Percentiles rank a stretch among this genome's conserved stretches.
Evolutionary conservation across 345 rosid species (phyloP).

Genomic region (Acer yangbiense): DNA sequence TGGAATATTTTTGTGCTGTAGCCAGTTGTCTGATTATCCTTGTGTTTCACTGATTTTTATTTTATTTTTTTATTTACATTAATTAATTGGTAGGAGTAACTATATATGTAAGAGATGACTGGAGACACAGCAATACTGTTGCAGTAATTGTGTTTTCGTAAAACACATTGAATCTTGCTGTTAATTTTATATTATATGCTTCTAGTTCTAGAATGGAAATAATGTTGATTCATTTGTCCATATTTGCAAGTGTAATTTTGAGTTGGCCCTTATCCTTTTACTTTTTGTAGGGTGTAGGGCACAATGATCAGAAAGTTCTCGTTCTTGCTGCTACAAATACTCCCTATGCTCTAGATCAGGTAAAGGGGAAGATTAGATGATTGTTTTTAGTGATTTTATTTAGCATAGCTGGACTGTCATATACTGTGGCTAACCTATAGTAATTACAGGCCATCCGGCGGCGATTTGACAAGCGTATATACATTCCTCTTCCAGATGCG

Average conservation of each 20-base stretch:
- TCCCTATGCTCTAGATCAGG: conserved; percentile 96
- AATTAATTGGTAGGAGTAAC: conserved; percentile 1
- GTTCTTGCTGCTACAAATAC: conserved; percentile 96
- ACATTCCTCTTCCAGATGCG: conserved; percentile 89
- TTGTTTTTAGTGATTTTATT: conserved; percentile 20
- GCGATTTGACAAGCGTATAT: conserved; percentile 96
- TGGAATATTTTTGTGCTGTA: background rate
- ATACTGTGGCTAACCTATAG: conserved; percentile 29
- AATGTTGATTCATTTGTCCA: background rate
- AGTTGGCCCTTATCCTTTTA: conserved; percentile 15
- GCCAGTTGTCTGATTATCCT: background rate
- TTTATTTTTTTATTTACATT: background rate
- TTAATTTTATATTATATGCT: background rate
- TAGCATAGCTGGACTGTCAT: conserved; percentile 5
- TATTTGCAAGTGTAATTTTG: conserved; percentile 11
- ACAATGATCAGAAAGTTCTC: conserved; percentile 89
- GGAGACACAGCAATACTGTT: background rate
- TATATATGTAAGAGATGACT: background rate
- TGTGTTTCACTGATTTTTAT: background rate
- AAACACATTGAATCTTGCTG: background rate
- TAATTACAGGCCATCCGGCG: conserved; percentile 80
- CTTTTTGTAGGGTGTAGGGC: conserved; percentile 76
- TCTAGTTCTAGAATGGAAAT: background rate
- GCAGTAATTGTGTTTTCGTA: background rate
- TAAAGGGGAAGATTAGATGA: conserved; percentile 14